Conservation (phyloP, 2,329 filamentous ascomycete species). For the Arachnomyces sp. region DNA sequence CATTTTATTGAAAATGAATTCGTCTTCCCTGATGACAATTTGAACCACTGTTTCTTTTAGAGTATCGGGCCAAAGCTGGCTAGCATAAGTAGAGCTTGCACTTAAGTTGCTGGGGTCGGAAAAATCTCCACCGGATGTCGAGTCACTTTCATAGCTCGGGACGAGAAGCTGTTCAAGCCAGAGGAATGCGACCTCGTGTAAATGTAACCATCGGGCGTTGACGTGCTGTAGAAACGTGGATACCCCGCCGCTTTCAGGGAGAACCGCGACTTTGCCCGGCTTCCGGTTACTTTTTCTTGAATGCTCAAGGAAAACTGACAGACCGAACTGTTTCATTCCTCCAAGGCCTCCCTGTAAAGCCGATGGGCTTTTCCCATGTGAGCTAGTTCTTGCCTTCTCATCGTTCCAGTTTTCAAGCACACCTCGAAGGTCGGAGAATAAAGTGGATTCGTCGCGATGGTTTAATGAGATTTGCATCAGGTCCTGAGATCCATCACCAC, state of each 20-base stretch:
- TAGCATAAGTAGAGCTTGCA: slow-evolving; percentile 43
- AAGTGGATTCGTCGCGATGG: slow-evolving; percentile 17
- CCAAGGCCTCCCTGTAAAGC: slow-evolving; percentile 39
- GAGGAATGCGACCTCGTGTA: slow-evolving; percentile 45
- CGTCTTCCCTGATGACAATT: slow-evolving; percentile 48
- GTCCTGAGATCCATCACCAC: slow-evolving; percentile 12
- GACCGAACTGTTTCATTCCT: slow-evolving; percentile 40
- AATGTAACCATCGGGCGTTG: slow-evolving; percentile 41
- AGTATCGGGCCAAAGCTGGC: slow-evolving; percentile 47
- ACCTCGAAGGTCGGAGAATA: slow-evolving; percentile 39
- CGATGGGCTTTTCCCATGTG: slow-evolving; percentile 44
- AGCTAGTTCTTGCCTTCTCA: slow-evolving; percentile 35
- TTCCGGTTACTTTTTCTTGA: slow-evolving; percentile 41
- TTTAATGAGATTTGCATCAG: slow-evolving; percentile 7
- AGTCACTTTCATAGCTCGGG: slow-evolving; percentile 25
- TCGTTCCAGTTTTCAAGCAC: slow-evolving; percentile 39
- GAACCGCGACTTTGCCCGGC: slow-evolving; percentile 28
- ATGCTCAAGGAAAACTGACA: slow-evolving; percentile 52
- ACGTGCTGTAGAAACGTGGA: slow-evolving; percentile 36
- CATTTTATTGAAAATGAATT: slow-evolving; percentile 42
- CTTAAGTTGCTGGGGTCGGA: slow-evolving; percentile 10
- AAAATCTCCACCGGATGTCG: slow-evolving; percentile 4
- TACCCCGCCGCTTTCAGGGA: slow-evolving; percentile 32
- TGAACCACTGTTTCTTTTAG: slow-evolving; percentile 50
- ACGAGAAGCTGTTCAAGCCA: slow-evolving; percentile 49